Percentiles rank a stretch among this genome's conserved stretches.
These are phyloP conservation scores for Byssothecium circinans DNA, from an alignment of 2,329 filamentous ascomycete species.

Conservation along the genomic window DNA sequence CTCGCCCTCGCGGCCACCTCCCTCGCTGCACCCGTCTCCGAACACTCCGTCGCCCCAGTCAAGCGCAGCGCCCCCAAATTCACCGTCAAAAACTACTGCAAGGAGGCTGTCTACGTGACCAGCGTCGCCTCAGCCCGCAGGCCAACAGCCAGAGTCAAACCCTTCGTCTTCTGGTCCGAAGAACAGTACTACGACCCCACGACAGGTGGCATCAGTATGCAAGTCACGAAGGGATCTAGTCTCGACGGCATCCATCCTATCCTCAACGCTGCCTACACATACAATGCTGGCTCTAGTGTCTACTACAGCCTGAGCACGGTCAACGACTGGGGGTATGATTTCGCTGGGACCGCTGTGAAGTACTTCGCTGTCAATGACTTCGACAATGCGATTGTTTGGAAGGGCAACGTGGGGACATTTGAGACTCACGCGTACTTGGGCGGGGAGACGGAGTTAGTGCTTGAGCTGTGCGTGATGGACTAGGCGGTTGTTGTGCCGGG, in stretches of 20 bases:
- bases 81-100: conserved; percentile 30
- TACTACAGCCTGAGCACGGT: conserved; percentile 29
- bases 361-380: conserved; percentile 10
- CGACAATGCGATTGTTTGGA: neutral
- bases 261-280: conserved; percentile 20
- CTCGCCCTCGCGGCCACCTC: conserved; percentile 16
- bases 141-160: conserved; percentile 8
- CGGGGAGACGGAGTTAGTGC: conserved; percentile 7
- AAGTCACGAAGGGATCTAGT: conserved; percentile 18
- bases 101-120: conserved; percentile 24
- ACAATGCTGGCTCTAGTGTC: conserved; percentile 11
- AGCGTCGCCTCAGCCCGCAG: conserved; percentile 13
- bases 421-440: conserved; percentile 5
- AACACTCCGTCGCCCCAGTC: neutral
- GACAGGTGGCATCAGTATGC: conserved; percentile 27
- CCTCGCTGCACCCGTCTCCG: conserved; percentile 12
- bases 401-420: neutral
- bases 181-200: conserved; percentile 15
- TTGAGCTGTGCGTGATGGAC: conserved; percentile 2
- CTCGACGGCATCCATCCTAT: conserved; percentile 19
- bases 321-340: conserved; percentile 19
- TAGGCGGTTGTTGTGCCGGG: no score
- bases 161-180: conserved; percentile 12
- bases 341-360: conserved; percentile 19
- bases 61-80: conserved; percentile 11